These are phyloP conservation scores for Fusarium burgessii DNA, from an alignment of 2,329 filamentous ascomycete species.

Conservation along the genomic window DNA sequence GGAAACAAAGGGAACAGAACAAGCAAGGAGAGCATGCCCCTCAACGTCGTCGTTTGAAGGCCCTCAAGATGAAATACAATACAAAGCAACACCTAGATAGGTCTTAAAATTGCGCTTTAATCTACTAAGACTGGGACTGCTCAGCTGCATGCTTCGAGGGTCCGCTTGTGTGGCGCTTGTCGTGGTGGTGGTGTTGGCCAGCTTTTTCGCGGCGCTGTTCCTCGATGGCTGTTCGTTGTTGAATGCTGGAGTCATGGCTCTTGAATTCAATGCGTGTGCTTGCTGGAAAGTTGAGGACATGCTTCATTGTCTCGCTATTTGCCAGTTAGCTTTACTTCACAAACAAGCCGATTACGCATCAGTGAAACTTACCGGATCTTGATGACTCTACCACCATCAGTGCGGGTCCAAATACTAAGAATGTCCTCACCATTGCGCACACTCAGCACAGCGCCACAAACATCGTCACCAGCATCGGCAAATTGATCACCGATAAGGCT, in stretches of 20 bases:
- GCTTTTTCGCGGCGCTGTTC: conserved; percentile 90
- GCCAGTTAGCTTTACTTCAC: conserved; percentile 34
- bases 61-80: conserved; percentile 41
- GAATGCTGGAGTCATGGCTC: conserved; percentile 95
- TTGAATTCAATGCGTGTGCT: conserved; percentile 96
- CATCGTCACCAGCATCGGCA: conserved; percentile 89
- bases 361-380: conserved; percentile 84
- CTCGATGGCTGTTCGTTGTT: conserved; percentile 89
- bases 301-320: conserved; percentile 91
- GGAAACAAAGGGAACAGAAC: conserved; percentile 28
- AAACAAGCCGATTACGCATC: not conserved
- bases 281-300: conserved; percentile 83
- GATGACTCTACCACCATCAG: conserved; percentile 90
- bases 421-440: conserved; percentile 97
- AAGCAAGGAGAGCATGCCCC: conserved; percentile 24
- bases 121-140: conserved; percentile 39
- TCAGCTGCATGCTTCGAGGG: conserved; percentile 51
- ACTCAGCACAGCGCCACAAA: conserved; percentile 94
- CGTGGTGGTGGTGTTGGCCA: conserved; percentile 58
- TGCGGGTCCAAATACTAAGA: conserved; percentile 96
- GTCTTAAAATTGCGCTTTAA: not conserved
- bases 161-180: conserved; percentile 53
- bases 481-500: conserved; percentile 96
- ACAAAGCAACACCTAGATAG: conserved; percentile 25
- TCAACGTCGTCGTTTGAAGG: conserved; percentile 27